Evolutionary conservation across 805 yeast species (phyloP).

Genomic region (Metschnikowia dekortorum): DNA sequence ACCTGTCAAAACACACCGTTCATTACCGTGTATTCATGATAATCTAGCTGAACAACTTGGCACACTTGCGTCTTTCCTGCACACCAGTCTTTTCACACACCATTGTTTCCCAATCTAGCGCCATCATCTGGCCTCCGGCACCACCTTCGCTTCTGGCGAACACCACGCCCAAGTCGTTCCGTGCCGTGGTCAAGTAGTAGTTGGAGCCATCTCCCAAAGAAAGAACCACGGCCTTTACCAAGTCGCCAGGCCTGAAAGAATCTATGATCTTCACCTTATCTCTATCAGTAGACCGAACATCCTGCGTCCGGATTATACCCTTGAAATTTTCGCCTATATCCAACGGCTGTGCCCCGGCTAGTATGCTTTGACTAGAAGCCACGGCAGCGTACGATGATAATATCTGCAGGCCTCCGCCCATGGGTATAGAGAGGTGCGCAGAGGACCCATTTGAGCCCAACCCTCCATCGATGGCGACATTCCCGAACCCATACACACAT

Average conservation of each 20-base stretch:
- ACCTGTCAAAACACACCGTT: no score
- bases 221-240: conserved; percentile 76
- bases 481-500: conserved; percentile 58
- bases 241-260: conserved; percentile 87
- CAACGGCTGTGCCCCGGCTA: conserved; percentile 38
- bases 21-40: background rate
- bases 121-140: conserved; percentile 73
- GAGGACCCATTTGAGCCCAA: conserved; percentile 52
- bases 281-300: conserved; percentile 84
- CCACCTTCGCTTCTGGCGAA: conserved; percentile 73
- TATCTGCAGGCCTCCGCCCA: conserved; percentile 54
- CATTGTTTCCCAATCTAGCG: conserved; percentile 97
- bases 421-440: conserved; percentile 35
- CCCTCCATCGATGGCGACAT: conserved; percentile 57
- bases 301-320: conserved; percentile 82
- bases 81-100: conserved; percentile 69
- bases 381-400: conserved; percentile 31
- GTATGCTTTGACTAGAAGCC: conserved; percentile 39
- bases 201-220: conserved; percentile 93
- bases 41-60: conserved; percentile 60
- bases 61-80: conserved; percentile 80
- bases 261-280: conserved; percentile 78
- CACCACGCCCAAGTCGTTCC: conserved; percentile 89
- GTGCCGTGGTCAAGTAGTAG: conserved; percentile 84
- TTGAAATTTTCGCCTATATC: conserved; percentile 87